Conservation (phyloP, 495 filamentous ascomycete species). For the Apodospora peruviana region DNA sequence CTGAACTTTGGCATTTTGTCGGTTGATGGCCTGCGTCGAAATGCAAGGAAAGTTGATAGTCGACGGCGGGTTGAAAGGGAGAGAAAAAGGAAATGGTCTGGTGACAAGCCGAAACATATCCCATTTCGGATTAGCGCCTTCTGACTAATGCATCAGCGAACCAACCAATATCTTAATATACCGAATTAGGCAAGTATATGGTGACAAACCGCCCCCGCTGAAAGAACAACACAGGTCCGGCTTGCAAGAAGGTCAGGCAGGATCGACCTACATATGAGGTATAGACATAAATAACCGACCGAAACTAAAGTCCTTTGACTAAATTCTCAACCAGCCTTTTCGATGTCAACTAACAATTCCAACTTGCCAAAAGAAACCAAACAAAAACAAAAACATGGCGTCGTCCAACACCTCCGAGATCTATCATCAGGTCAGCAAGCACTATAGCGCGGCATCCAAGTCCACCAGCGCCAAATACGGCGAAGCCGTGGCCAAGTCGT, state of each 20-base stretch:
- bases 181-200: slow-evolving; percentile 5
- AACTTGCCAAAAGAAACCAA: too few relatives aligned
- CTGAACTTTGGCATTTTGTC: background rate
- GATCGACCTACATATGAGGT: too few relatives aligned
- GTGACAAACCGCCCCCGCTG: too few relatives aligned
- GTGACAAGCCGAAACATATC: slow-evolving; percentile 11
- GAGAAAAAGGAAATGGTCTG: background rate
- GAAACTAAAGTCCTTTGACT: too few relatives aligned
- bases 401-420: slow-evolving; percentile 22
- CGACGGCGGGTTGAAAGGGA: too few relatives aligned
- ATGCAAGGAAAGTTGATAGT: too few relatives aligned
- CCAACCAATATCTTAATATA: background rate
- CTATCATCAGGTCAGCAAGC: slow-evolving; percentile 34
- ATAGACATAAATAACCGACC: too few relatives aligned
- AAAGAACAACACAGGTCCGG: too few relatives aligned
- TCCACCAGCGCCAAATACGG: slow-evolving; percentile 25
- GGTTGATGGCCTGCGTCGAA: too few relatives aligned
- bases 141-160: background rate
- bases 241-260: too few relatives aligned
- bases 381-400: background rate
- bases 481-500: slow-evolving; percentile 47
- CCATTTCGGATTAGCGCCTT: slow-evolving; percentile 2
- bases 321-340: too few relatives aligned
- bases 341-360: too few relatives aligned
- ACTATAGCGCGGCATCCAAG: slow-evolving; percentile 31